phyloP scores from a whole-genome alignment of 176 grass and related monocot genomes.

The Aechmea fasciata region DNA sequence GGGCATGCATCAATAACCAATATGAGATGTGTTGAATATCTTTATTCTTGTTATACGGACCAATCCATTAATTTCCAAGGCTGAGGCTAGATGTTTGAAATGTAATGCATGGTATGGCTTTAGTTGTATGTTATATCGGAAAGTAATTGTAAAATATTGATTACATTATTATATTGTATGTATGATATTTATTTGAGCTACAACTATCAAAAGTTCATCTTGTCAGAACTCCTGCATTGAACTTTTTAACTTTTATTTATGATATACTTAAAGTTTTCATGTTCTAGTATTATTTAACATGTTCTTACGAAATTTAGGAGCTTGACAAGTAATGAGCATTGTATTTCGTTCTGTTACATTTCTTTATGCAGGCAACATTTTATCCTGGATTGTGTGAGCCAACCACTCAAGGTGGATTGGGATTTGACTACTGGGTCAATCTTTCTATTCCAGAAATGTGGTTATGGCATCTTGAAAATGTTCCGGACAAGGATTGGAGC shows the following conservation, averaged over 20 bases:
- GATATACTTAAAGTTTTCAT: no score
- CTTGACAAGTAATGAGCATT: neutral
- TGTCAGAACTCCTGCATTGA: no score
- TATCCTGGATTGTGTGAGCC: conserved; percentile 94
- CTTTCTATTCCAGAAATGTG: conserved; percentile 90
- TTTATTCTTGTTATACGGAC: no score
- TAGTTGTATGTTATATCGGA: neutral
- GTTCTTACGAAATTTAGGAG: neutral
- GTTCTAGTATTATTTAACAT: no score
- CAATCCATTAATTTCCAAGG: neutral
- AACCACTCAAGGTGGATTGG: conserved; percentile 81
- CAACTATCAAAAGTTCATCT: no score
- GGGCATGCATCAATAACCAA: no score
- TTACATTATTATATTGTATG: neutral
- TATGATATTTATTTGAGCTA: neutral
- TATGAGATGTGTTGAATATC: no score
- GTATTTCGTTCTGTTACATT: conserved; percentile 4
- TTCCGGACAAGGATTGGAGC: conserved; percentile 78
- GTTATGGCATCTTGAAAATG: conserved; percentile 93
- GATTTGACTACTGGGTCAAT: conserved; percentile 91
- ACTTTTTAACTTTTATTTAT: no score
- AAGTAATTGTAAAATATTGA: neutral
- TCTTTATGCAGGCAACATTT: conserved; percentile 56
- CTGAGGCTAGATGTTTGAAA: neutral
- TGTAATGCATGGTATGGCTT: no score